Evolutionary conservation across 768 basidiomycete species (phyloP), one percentile per base, ranked within the genome.

Genomic region (Omphalotus guepiniiformis): DNA sequence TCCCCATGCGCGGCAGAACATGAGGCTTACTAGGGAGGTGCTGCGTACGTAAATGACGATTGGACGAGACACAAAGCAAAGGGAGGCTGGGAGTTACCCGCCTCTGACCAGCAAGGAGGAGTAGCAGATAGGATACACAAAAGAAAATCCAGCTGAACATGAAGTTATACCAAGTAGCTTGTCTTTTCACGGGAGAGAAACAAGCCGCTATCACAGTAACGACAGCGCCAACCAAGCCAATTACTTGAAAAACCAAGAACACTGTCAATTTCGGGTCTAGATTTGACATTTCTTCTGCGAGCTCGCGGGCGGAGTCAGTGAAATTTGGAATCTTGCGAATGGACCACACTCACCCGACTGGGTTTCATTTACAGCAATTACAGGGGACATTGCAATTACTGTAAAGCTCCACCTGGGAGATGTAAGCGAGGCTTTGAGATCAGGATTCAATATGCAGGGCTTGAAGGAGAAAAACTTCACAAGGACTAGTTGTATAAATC

Each of bases 111-210:
- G 64, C 59, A 49, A 69, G 60, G 23, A 58, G 53, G 19, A 68
- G 56, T 34, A 71, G 51, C 6, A 60, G 53, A 53, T 67, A 69
- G 8, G 68, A 68, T 26, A 64, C 25, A 25, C 67, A 63, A 34
- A 61, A 68, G 8, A 67, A 52, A 15, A 65, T 62, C 68, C 68
- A 71, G 2, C 64, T 58, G 19, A 63, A 40, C 49, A 63, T 63
- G 44, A 69, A 70, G 52, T 62, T 67, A 49, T 64, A 67, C 56
- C 65, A 69, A 11, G 65, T 63, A 15, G 61, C 52, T 50, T 65
- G 62, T 18, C 69, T 56, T 30, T 61, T 63, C 9, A 58, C 51
- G 2, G 53, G 56, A 21, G 55, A 61, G 22, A 66, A 44, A 28
- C 58, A 49, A 8, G 66, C 66, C 6, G 64, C 52, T 12, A 63